Evolutionary conservation across 495 filamentous ascomycete species (phyloP).

Genomic region (Aspergillus cristatus): DNA sequence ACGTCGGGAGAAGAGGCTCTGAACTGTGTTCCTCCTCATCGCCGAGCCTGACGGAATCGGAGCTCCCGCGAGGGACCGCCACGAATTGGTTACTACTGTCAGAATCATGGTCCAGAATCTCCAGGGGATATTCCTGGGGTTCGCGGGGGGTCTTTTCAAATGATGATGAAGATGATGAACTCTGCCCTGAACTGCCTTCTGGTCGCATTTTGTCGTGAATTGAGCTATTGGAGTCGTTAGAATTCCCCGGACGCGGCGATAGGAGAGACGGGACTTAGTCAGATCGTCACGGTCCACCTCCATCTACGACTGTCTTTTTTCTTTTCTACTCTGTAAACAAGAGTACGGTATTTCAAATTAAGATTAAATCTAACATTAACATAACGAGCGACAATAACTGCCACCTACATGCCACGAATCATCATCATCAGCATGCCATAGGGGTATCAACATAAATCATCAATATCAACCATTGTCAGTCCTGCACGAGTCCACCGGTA

Average conservation of each 20-base stretch:
- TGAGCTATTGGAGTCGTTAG: not conserved
- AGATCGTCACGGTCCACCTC: not conserved
- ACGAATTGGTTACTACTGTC: constrained; percentile 9
- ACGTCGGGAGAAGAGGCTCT: constrained; percentile 17
- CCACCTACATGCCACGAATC: not conserved
- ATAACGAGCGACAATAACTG: not conserved
- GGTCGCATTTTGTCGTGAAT: constrained; percentile 5
- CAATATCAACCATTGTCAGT: not conserved
- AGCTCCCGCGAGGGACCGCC: constrained; percentile 7
- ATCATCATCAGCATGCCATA: not conserved
- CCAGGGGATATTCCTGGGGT: constrained; percentile 8
- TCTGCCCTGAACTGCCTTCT: constrained; percentile 6
- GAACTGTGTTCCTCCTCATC: constrained; percentile 8
- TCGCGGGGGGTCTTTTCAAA: constrained; percentile 9
- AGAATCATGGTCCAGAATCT: constrained; percentile 7
- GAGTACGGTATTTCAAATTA: not conserved
- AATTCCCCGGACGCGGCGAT: too few species aligned
- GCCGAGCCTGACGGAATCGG: constrained; percentile 10
- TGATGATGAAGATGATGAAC: constrained; percentile 8
- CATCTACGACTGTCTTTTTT: too few species aligned
- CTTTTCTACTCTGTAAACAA: too few species aligned
- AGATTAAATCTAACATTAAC: not conserved
- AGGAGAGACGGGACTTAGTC: not conserved
- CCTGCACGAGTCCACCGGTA: not conserved
- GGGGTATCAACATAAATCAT: not conserved